Evolutionary conservation across 2,329 filamentous ascomycete genomes (phyloP).

Genomic region (Orbilia blumenaviensis): DNA sequence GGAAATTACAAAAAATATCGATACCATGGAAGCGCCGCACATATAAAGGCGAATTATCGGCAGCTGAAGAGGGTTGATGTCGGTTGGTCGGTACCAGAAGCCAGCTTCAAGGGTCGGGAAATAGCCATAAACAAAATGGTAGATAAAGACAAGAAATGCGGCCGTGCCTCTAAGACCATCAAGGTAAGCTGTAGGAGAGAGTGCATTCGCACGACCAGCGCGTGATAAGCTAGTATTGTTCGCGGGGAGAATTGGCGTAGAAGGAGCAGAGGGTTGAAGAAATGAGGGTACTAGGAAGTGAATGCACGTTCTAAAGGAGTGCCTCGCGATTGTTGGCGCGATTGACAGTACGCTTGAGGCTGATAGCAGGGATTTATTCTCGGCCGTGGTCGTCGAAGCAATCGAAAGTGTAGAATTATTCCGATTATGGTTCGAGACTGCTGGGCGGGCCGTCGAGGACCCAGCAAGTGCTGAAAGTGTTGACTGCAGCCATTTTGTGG

Average conservation of each 20-base stretch:
- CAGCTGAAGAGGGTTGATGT: constrained; percentile 59
- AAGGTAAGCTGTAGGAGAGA: constrained; percentile 54
- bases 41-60: constrained; percentile 61
- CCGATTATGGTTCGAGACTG: background rate
- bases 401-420: background rate
- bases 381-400: background rate
- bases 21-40: constrained; percentile 62
- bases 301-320: constrained; percentile 23
- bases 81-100: constrained; percentile 45
- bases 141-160: constrained; percentile 58
- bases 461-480: background rate
- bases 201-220: background rate
- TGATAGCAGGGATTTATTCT: constrained; percentile 17
- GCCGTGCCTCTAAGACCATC: constrained; percentile 59
- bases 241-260: background rate
- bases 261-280: constrained; percentile 21
- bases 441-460: background rate
- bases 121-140: constrained; percentile 56
- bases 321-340: constrained; percentile 18
- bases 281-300: constrained; percentile 36
- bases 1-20: constrained; percentile 69
- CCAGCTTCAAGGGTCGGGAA: constrained; percentile 57
- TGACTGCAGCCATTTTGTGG: constrained; percentile 17
- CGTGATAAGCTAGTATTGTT: constrained; percentile 4
- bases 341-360: background rate